Percentiles rank a stretch among this genome's conserved stretches.
These are phyloP conservation scores for Murraya paniculata DNA, from an alignment of 345 rosid genomes.

Conservation along the genomic window DNA sequence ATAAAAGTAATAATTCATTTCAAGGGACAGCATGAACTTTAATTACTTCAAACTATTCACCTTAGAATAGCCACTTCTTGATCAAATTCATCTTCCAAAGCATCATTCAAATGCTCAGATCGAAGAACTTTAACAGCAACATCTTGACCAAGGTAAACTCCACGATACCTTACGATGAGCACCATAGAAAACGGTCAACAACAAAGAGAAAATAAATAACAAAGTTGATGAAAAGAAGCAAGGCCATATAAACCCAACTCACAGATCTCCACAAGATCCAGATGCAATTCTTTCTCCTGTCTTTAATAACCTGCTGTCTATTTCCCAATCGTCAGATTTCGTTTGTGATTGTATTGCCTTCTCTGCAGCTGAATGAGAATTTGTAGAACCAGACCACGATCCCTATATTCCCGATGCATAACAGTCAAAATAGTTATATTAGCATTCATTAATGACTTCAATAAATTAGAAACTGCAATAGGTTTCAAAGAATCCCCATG, in stretches of 20 bases:
- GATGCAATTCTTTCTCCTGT: constrained; percentile 61
- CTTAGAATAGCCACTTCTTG: constrained; percentile 71
- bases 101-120: constrained; percentile 54
- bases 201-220: neutral
- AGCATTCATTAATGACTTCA: neutral
- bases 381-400: constrained; percentile 59
- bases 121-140: constrained; percentile 69
- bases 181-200: constrained; percentile 15
- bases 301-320: constrained; percentile 53
- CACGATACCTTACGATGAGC: constrained; percentile 43
- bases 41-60: constrained; percentile 32
- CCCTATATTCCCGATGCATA: constrained; percentile 33
- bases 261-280: constrained; percentile 79
- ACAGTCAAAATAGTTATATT: constrained; percentile 6
- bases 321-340: constrained; percentile 48
- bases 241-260: constrained; percentile 26
- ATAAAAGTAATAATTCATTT: neutral
- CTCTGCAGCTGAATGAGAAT: constrained; percentile 34
- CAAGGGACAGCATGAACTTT: neutral
- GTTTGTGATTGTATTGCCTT: constrained; percentile 23
- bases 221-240: constrained; percentile 12
- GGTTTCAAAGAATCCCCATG: no score
- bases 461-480: neutral
- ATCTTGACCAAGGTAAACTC: constrained; percentile 66
- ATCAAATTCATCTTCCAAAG: constrained; percentile 54